Evolutionary conservation across 495 filamentous ascomycete species (phyloP).

Genomic region (Talaromyces borbonicus): DNA sequence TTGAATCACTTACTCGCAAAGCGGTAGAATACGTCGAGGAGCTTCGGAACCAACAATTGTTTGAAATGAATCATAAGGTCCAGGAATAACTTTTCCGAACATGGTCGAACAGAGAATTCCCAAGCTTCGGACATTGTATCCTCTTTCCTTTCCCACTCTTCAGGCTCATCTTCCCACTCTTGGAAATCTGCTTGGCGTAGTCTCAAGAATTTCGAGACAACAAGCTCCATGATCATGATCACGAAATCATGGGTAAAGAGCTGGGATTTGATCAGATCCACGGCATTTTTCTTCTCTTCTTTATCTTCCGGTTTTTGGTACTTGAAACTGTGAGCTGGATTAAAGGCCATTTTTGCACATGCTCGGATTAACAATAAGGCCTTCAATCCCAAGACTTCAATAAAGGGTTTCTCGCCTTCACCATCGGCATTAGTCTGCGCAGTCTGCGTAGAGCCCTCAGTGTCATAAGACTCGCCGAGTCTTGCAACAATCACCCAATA

Average conservation of each 20-base stretch:
- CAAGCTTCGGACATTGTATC: slow-evolving; percentile 69
- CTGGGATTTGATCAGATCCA: slow-evolving; percentile 53
- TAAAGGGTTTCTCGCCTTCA: slow-evolving; percentile 46
- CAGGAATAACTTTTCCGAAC: slow-evolving; percentile 86
- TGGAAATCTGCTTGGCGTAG: slow-evolving; percentile 77
- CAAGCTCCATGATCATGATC: slow-evolving; percentile 64
- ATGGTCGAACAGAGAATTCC: slow-evolving; percentile 82
- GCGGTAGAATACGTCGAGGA: slow-evolving; percentile 68
- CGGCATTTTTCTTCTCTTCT: slow-evolving; percentile 55
- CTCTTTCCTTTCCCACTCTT: slow-evolving; percentile 84
- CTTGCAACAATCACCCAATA: slow-evolving; percentile 76
- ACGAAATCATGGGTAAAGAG: slow-evolving; percentile 69
- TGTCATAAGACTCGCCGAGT: slow-evolving; percentile 59
- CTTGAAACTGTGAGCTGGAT: slow-evolving; percentile 68
- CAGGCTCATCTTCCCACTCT: slow-evolving; percentile 85
- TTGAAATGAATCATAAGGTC: slow-evolving; percentile 85
- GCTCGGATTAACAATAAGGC: slow-evolving; percentile 75
- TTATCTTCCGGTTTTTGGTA: slow-evolving; percentile 63
- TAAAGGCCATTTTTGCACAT: slow-evolving; percentile 75
- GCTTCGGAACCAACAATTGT: slow-evolving; percentile 58
- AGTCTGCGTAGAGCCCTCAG: background rate
- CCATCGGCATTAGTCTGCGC: slow-evolving; percentile 7
- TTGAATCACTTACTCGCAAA: slow-evolving; percentile 47
- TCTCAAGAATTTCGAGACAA: slow-evolving; percentile 81
- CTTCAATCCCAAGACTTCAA: slow-evolving; percentile 69